phyloP scores from a whole-genome alignment of 495 filamentous ascomycete species.

The Penicillium arizonense region DNA sequence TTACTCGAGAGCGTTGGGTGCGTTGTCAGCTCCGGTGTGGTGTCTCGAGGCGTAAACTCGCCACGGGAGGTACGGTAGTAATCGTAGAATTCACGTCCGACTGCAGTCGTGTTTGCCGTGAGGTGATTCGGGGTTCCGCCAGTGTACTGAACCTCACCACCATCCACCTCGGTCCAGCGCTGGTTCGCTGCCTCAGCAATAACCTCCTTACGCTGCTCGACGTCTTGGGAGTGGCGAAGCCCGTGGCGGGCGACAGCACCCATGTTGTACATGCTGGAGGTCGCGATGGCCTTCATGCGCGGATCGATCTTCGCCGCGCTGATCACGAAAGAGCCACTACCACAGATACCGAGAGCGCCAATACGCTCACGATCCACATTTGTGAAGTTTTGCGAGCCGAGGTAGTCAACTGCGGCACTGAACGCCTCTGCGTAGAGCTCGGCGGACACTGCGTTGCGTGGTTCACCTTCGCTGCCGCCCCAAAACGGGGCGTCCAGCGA shows the following conservation, averaged over 20 bases:
- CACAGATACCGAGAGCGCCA: slow-evolving; percentile 42
- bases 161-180: slow-evolving; percentile 23
- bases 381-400: slow-evolving; percentile 23
- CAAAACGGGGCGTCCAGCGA: slow-evolving; percentile 36
- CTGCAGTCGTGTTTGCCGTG: slow-evolving; percentile 9
- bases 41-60: slow-evolving; percentile 16
- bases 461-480: slow-evolving; percentile 35
- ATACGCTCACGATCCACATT: slow-evolving; percentile 34
- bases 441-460: slow-evolving; percentile 34
- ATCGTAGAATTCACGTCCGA: slow-evolving; percentile 25
- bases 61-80: slow-evolving; percentile 26
- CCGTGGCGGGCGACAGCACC: slow-evolving; percentile 22
- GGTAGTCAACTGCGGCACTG: slow-evolving; percentile 38
- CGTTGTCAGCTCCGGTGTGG: slow-evolving; percentile 18
- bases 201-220: slow-evolving; percentile 12
- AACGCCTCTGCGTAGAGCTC: slow-evolving; percentile 37
- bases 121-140: slow-evolving; percentile 13
- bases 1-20: slow-evolving; percentile 19
- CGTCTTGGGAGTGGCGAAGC: slow-evolving; percentile 12
- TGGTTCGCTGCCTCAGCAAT: slow-evolving; percentile 19
- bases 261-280: slow-evolving; percentile 31
- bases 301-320: slow-evolving; percentile 41
- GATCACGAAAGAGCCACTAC: slow-evolving; percentile 32
- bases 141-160: slow-evolving; percentile 14
- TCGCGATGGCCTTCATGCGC: slow-evolving; percentile 39